A percentile compares a stretch with the other conserved stretches of the same genome.
Conservation (phyloP, 2,329 filamentous ascomycete genomes). For the Botrytis tulipae region DNA sequence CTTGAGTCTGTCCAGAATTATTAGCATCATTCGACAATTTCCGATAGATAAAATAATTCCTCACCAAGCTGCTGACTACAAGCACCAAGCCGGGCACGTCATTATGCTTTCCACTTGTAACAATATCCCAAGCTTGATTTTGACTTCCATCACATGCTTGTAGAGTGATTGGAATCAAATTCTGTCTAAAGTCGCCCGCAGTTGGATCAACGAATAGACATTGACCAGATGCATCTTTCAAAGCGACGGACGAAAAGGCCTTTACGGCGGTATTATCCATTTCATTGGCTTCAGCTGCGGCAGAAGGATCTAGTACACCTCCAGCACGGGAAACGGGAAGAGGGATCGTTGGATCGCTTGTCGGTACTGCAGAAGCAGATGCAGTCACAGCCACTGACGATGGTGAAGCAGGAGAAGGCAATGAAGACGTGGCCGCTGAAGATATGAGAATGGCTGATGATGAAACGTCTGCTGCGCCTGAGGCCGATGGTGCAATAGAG, state of each 20-base stretch:
- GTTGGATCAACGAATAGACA: constrained; percentile 46
- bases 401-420: background rate
- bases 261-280: constrained; percentile 45
- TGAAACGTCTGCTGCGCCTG: background rate
- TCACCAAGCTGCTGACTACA: constrained; percentile 53
- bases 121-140: constrained; percentile 46
- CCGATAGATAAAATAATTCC: constrained; percentile 18
- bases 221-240: constrained; percentile 45
- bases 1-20: constrained; percentile 46
- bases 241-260: constrained; percentile 42
- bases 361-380: background rate
- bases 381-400: background rate
- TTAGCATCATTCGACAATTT: background rate
- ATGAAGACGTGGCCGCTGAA: background rate
- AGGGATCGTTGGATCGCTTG: constrained; percentile 3
- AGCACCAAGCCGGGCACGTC: constrained; percentile 47
- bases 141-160: constrained; percentile 43
- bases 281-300: constrained; percentile 44
- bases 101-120: constrained; percentile 51
- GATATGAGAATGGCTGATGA: background rate
- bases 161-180: constrained; percentile 46
- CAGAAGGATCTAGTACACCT: constrained; percentile 16
- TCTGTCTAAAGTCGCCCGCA: constrained; percentile 47
- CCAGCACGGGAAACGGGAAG: constrained; percentile 12
- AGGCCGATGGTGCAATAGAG: background rate